Evolutionary conservation across 306 rosid species (phyloP).

Genomic region (Cyclanthera cordifolia): DNA sequence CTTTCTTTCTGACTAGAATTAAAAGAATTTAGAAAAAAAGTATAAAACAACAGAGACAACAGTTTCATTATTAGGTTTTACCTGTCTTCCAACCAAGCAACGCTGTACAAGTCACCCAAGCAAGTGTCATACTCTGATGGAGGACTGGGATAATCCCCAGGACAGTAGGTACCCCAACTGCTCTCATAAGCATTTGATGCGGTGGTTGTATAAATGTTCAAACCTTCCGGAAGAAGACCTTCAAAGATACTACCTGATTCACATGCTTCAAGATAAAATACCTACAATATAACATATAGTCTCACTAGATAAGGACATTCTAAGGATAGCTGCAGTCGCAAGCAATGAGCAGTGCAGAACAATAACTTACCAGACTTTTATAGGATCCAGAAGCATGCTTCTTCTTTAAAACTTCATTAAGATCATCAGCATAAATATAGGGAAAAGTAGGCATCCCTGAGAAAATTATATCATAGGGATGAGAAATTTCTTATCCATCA

Average conservation of each 20-base stretch:
- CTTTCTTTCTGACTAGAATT: neutral
- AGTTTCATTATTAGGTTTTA: slow-evolving; percentile 10
- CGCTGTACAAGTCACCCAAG: slow-evolving; percentile 79
- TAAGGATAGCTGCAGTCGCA: slow-evolving; percentile 1
- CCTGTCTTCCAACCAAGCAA: slow-evolving; percentile 99
- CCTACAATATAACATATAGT: slow-evolving; percentile 33
- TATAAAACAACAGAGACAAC: neutral
- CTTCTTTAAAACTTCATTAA: slow-evolving; percentile 58
- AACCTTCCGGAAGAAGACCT: slow-evolving; percentile 74
- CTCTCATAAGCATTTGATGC: slow-evolving; percentile 83
- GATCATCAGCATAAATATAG: slow-evolving; percentile 50
- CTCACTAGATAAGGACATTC: neutral
- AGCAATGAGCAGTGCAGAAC: slow-evolving; percentile 17
- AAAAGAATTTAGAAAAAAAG: neutral
- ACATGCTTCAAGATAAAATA: slow-evolving; percentile 91
- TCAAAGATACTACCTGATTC: slow-evolving; percentile 94
- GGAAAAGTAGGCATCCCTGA: slow-evolving; percentile 81
- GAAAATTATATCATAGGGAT: neutral
- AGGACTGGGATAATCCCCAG: slow-evolving; percentile 72
- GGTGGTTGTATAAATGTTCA: slow-evolving; percentile 78
- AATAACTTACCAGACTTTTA: slow-evolving; percentile 48
- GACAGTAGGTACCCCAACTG: slow-evolving; percentile 95
- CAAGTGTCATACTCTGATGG: slow-evolving; percentile 82
- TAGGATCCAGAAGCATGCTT: slow-evolving; percentile 73
- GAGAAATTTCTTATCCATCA: slow-evolving; percentile 4